Percentiles rank a stretch among this genome's conserved stretches.
Conservation (phyloP, 2,329 filamentous ascomycete species). For the Nigrospora osmanthi region DNA sequence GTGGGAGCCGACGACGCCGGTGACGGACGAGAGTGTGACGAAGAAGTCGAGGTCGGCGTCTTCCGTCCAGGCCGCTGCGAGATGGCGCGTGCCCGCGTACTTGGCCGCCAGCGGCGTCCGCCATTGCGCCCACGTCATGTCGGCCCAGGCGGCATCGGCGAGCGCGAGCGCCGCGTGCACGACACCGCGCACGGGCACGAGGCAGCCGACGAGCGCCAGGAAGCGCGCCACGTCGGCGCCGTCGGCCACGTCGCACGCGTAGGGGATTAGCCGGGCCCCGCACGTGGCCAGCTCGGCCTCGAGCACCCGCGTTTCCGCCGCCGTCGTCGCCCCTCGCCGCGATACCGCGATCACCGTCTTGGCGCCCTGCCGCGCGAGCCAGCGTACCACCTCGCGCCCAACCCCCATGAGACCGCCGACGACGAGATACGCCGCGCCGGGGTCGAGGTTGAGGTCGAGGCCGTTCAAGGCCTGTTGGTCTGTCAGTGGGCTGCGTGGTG, state of each 20-base stretch:
- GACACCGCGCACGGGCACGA: neutral
- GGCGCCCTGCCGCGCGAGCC: conserved; percentile 25
- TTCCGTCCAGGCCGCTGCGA: neutral
- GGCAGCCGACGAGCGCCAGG: neutral
- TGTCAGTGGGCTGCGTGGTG: too few species aligned
- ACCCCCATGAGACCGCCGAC: conserved; percentile 28
- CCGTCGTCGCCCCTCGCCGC: conserved; percentile 9
- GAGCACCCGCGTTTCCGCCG: conserved; percentile 2
- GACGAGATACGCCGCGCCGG: conserved; percentile 22
- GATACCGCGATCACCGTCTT: conserved; percentile 20
- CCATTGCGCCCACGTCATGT: neutral
- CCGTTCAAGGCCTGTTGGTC: too few species aligned
- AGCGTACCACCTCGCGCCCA: conserved; percentile 21
- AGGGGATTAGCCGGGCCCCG: neutral
- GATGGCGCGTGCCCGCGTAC: neutral
- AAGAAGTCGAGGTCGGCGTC: neutral
- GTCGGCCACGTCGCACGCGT: neutral
- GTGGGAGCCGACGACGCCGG: neutral
- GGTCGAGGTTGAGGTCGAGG: neutral
- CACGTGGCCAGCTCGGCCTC: too few species aligned
- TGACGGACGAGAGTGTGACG: neutral
- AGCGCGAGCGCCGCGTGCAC: neutral
- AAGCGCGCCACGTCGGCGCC: neutral
- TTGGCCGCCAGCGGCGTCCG: neutral
- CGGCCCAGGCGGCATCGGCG: neutral